Conservation (phyloP, 306 rosid genomes). For the Begonia fuchsioides region DNA sequence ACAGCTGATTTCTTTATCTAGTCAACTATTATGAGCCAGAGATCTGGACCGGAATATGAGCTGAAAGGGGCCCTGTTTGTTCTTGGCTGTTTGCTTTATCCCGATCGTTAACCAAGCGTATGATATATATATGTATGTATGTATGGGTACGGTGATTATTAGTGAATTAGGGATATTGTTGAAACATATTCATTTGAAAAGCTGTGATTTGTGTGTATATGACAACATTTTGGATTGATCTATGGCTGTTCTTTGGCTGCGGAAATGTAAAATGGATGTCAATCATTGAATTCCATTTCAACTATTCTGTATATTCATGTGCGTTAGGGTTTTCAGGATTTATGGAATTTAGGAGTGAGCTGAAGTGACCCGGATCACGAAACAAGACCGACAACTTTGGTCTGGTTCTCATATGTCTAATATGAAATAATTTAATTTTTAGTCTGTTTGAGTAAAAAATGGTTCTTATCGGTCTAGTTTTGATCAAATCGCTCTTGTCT, state of each 20-base stretch:
- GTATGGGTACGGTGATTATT: not conserved
- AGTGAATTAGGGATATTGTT: not conserved
- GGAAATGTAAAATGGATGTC: too few relatives aligned
- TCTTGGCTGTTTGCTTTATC: constrained; percentile 4
- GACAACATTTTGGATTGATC: not conserved
- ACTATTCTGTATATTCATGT: not conserved
- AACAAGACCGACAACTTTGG: too few relatives aligned
- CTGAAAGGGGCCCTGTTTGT: constrained; percentile 1
- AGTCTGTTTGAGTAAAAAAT: too few relatives aligned
- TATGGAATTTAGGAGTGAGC: too few relatives aligned
- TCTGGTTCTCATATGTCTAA: too few relatives aligned
- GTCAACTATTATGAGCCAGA: not conserved
- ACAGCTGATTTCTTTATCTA: not conserved
- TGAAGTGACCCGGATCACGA: too few relatives aligned
- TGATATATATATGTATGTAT: too few relatives aligned
- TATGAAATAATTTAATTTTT: too few relatives aligned
- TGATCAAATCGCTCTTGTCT: too few relatives aligned
- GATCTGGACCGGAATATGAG: not conserved
- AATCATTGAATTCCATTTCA: not conserved
- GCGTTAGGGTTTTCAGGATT: too few relatives aligned
- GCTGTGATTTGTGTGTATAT: not conserved
- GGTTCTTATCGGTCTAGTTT: too few relatives aligned
- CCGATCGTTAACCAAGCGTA: constrained; percentile 25
- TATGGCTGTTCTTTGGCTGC: not conserved
- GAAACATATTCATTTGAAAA: not conserved